These are phyloP conservation scores for Phytophthora idaei DNA, from an alignment of 352 stramenopile genomes.

Conservation along the genomic window DNA sequence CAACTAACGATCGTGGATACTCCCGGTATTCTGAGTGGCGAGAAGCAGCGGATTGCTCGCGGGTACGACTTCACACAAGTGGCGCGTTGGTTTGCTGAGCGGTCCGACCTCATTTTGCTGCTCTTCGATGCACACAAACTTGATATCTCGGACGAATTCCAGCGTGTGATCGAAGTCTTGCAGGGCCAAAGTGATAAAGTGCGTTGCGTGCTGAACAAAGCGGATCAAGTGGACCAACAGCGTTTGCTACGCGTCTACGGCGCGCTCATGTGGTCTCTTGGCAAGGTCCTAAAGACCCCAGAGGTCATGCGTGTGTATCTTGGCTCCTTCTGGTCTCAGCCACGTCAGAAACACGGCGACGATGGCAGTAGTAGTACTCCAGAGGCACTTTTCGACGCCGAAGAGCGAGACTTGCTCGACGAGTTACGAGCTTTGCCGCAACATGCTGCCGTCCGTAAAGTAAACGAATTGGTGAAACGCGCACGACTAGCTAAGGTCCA, in stretches of 20 bases:
- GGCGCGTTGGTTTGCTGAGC: constrained; percentile 94
- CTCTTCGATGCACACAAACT: constrained; percentile 99
- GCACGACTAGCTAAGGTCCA: constrained; percentile 96
- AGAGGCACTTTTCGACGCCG: constrained; percentile 94
- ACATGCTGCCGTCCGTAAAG: constrained; percentile 94
- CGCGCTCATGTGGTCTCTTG: constrained; percentile 98
- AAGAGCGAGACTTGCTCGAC: constrained; percentile 97
- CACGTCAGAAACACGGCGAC: constrained; percentile 68
- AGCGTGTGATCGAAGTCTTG: constrained; percentile 96
- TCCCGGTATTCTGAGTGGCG: constrained; percentile 97
- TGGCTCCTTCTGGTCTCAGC: constrained; percentile 97
- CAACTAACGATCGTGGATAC: constrained; percentile 99
- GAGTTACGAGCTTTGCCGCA: constrained; percentile 96
- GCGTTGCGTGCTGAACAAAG: constrained; percentile 99
- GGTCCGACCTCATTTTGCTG: constrained; percentile 97
- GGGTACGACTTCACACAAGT: constrained; percentile 97
- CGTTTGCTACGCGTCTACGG: constrained; percentile 98
- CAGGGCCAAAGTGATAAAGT: constrained; percentile 98
- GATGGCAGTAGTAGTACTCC: constrained; percentile 71
- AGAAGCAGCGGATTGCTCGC: constrained; percentile 97
- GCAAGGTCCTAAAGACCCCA: constrained; percentile 97
- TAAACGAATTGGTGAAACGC: constrained; percentile 96
- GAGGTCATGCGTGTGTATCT: constrained; percentile 99
- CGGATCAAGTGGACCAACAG: constrained; percentile 98
- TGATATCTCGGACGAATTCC: constrained; percentile 99